Base-by-base conservation (phyloP, 1,139 yeast genomes). In the Taiozyma sp. region DNA sequence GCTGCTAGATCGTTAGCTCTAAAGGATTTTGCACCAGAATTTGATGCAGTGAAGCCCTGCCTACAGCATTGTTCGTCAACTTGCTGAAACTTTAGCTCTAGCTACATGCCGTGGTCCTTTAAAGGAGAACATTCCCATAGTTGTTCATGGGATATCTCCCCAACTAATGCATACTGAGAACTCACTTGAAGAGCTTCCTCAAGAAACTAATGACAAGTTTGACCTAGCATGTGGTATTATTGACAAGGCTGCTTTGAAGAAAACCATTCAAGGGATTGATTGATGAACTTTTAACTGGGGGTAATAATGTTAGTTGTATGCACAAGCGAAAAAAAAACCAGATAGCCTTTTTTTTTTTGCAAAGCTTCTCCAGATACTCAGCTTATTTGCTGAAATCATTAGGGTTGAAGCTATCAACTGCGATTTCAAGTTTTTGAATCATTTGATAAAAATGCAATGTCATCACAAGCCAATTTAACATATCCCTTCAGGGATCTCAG, bases 11-110 rank as follows among this genome's bases (percentile, higher is more conserved):
- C 93, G 32, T 77, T 95, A 54, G 81, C 93, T 30, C 71, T 81
- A 57, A 95, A 95, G 64, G 99, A 95, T 69, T 93, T 92, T 72
- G 96, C 98, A 1, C 77, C 91, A 36, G 99, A 95, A 66, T 81
- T 79, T 28, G 97, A 92, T 69, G 89, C 86, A 48, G 65, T 73
- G 45, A 88, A 87, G 65, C 70, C 93, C 96, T 38, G 95, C 96
- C 52, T 84, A 86, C 50, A 76, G 75, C 44, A 74, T 83, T 63
- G 86, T 82, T 2, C 74, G 83, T 46, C 80, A 75, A 51, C 69
- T 86, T 49, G 79, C 90, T 13, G 82, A 83, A 56, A 77, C 82
- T 50, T 70, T 85, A 51, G 83, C 89, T 4, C 70, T 81, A 34
- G 88, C 86, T 8, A 84, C 89, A 2, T 81, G 87, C 41, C 76